Base-by-base conservation (phyloP, 2,329 filamentous ascomycete genomes). In the Coniochaeta sp. region DNA sequence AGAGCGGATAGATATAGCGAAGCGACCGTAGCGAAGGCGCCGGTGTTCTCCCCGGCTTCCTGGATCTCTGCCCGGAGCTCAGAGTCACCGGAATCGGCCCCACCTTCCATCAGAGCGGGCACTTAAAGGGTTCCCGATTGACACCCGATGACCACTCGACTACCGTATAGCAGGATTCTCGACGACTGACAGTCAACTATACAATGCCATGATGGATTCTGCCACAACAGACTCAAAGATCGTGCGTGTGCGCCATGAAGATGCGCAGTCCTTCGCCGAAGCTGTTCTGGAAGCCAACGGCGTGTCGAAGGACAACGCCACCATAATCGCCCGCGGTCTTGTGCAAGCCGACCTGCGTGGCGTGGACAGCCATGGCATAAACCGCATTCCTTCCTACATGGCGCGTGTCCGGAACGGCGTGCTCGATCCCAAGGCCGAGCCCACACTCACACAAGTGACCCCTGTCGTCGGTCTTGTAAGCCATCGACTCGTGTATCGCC, bases 341-440 rank as follows among this genome's bases (percentile, higher is more conserved):
- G 80, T 93, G 1, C 83, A 84, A 38, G 90, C 90, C 14, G 90
- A 93, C 66, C 81, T 93, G 0, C 86, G 90, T 44, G 90, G 89
- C 57, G 86, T 93, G 28, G 90, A 93, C 69, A 91, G 89, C 0
- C 90, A 93, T 70, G 90, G 87, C 62, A 85, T 89, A 71, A 91
- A 90, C 71, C 85, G 90, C 6, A 85, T 93, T 44, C 89, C 89
- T 1, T 90, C 87, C 0, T 93, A 93, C 75, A 84, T 93, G 77
- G 80, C 84, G 59, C 86, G 90, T 19, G 82, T 93, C 63, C 84
- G 88, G 2, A 81, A 87, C 68, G 86, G 86, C 2, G 87, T 89
- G 1, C 81, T 93, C 8, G 78, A 89, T 65, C 77, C 86, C 12
- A 71, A 70, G 12, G 87, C 87, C 1, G 70, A 75, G 3, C 89